phyloP scores from a whole-genome alignment of 1,139 yeast species.

The Geotrichum histeridarum region DNA sequence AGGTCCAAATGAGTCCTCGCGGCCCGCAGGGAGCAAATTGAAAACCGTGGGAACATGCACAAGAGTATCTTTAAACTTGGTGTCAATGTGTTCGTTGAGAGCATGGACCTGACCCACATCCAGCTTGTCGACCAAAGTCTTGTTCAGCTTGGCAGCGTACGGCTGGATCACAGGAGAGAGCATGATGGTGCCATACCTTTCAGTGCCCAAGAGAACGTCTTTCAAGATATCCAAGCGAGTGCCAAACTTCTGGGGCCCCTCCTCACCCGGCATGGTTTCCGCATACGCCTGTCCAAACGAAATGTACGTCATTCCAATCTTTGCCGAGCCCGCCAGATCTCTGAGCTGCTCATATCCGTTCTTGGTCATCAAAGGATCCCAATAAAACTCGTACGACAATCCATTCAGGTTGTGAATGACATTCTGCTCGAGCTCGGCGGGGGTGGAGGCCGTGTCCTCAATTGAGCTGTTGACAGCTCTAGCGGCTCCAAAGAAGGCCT shows the following conservation, averaged over 20 bases:
- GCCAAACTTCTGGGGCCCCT: slow-evolving; percentile 17
- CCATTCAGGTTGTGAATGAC: slow-evolving; percentile 17
- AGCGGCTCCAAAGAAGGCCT: slow-evolving; percentile 24
- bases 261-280: slow-evolving; percentile 21
- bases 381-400: slow-evolving; percentile 23
- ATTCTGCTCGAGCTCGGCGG: slow-evolving; percentile 20
- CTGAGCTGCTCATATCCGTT: slow-evolving; percentile 19
- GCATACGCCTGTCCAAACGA: slow-evolving; percentile 24
- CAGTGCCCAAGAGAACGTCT: not conserved
- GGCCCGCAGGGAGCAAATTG: slow-evolving; percentile 20
- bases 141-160: slow-evolving; percentile 19
- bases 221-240: slow-evolving; percentile 20
- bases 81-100: slow-evolving; percentile 20
- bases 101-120: slow-evolving; percentile 16
- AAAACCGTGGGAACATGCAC: slow-evolving; percentile 24
- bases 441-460: slow-evolving; percentile 15
- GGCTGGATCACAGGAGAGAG: slow-evolving; percentile 22
- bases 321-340: slow-evolving; percentile 13
- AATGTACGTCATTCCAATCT: slow-evolving; percentile 21
- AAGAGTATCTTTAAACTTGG: slow-evolving; percentile 12
- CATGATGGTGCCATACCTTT: slow-evolving; percentile 15
- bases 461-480: slow-evolving; percentile 22
- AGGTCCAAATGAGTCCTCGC: slow-evolving; percentile 18
- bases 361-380: slow-evolving; percentile 27
- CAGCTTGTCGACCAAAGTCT: slow-evolving; percentile 17